Evolutionary conservation across 352 stramenopile genomes (phyloP).

Genomic region (Bremia lactucae): DNA sequence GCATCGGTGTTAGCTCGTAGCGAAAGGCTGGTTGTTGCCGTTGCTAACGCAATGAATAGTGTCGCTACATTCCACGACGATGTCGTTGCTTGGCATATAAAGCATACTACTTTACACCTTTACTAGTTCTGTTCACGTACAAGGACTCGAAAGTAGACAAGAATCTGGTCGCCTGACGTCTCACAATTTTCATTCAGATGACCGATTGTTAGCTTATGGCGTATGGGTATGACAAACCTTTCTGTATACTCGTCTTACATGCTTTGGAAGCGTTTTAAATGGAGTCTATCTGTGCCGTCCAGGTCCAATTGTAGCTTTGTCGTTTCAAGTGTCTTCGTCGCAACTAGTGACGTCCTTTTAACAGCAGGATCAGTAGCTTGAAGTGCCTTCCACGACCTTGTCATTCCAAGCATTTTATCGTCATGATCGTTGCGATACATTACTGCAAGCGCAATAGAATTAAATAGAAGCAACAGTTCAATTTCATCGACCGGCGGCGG

Average conservation of each 20-base stretch:
- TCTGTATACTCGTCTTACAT: slow-evolving; percentile 72
- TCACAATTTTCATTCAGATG: slow-evolving; percentile 13
- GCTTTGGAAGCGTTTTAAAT: slow-evolving; percentile 62
- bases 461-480: not conserved
- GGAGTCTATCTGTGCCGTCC: slow-evolving; percentile 28
- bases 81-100: slow-evolving; percentile 58
- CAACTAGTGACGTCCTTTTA: slow-evolving; percentile 8
- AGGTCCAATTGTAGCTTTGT: slow-evolving; percentile 23
- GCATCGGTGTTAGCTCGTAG: slow-evolving; percentile 41
- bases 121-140: slow-evolving; percentile 67
- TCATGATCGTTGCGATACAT: not conserved
- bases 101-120: slow-evolving; percentile 62
- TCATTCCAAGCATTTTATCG: slow-evolving; percentile 48
- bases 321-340: slow-evolving; percentile 4
- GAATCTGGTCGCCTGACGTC: slow-evolving; percentile 15
- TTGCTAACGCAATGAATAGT: slow-evolving; percentile 34
- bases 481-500: slow-evolving; percentile 9
- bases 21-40: slow-evolving; percentile 27
- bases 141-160: slow-evolving; percentile 19
- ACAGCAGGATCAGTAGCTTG: not conserved
- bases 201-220: too few relatives aligned
- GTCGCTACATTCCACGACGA: slow-evolving; percentile 36
- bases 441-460: not conserved
- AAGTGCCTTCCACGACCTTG: slow-evolving; percentile 49
- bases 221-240: slow-evolving; percentile 20